Evolutionary conservation across 768 basidiomycete species (phyloP), one percentile per base, ranked within the genome.

Genomic region (Xanthoconium stramineum): DNA sequence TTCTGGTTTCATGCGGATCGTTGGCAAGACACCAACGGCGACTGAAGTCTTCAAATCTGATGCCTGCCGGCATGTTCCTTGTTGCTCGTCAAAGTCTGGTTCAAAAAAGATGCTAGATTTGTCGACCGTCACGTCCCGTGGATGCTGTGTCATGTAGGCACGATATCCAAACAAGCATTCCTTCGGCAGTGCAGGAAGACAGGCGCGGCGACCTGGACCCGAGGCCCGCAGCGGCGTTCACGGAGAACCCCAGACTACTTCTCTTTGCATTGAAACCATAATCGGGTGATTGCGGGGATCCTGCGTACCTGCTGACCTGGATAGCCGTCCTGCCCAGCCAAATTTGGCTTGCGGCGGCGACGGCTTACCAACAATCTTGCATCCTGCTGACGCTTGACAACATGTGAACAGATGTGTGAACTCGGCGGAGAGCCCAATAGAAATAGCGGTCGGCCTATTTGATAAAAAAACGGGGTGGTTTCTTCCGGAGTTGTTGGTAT

Each of bases 1-100:
- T 62, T 54, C 7, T 47, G 48, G 33, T 47, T 47, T 60, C 60
- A 47, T 47, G 19, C 13, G 39, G n/a, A 33, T 38, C 48, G 24
- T 47, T 17, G 53, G n/a, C 53, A 57, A 39, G 60, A 51, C 36
- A 30, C 48, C 36, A 20, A 32, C 43, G 52, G 53, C 20, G 28
- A 48, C 15, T 49, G 17, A 37, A 7, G 19, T 15, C 17, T 6
- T 15, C 5, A 20, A 11, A 10, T 12, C 9, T 12, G 33, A 35
- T 35, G 33, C 12, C 33, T 6, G 12, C 33, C 12, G 5, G 12
- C 33, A 35, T 35, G 33, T 35, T 35, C 12, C 12, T 12, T 8
- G 33, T 35, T 9, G 33, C 33, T 12, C 33, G 33, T 6, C 33
- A 35, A 35, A 35, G 33, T 8, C 33, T 9, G 12, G 33, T 8